phyloP scores from a whole-genome alignment of 106 monocot genomes.

The Dioscorea dumetorum region DNA sequence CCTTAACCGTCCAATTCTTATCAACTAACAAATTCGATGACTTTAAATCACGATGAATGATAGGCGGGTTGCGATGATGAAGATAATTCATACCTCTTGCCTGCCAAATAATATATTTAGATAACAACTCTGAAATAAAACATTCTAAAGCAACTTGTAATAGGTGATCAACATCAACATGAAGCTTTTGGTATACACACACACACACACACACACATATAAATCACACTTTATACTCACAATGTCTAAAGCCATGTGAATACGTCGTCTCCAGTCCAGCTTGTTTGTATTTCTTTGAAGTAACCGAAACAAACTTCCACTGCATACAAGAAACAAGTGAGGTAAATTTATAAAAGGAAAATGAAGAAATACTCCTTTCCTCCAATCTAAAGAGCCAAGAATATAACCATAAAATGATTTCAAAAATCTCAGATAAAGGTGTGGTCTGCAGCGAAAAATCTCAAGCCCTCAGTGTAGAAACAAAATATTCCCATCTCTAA shows the following conservation, averaged over 20 bases:
- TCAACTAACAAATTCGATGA: constrained; percentile 98
- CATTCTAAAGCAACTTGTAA: neutral
- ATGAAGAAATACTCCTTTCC: too few species aligned
- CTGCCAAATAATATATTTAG: constrained; percentile 22
- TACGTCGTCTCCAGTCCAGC: constrained; percentile 87
- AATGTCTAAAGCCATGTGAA: constrained; percentile 96
- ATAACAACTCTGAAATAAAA: too few species aligned
- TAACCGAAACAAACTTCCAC: constrained; percentile 89
- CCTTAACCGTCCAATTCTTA: constrained; percentile 99
- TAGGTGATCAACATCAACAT: neutral
- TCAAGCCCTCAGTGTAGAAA: too few species aligned
- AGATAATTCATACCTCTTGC: constrained; percentile 99
- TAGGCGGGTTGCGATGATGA: constrained; percentile 92
- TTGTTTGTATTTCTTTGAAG: constrained; percentile 51
- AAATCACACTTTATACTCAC: constrained; percentile 31
- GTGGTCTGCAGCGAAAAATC: too few species aligned
- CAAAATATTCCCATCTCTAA: too few species aligned
- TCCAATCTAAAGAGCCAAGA: too few species aligned
- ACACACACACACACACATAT: too few species aligned
- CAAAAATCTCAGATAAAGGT: too few species aligned
- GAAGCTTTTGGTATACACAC: too few species aligned
- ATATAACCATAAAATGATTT: too few species aligned
- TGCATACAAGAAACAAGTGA: constrained; percentile 12
- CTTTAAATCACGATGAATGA: constrained; percentile 96
- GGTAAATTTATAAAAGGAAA: too few species aligned